These are phyloP conservation scores for Picochlorum sp. DNA, from an alignment of 139 green algal genomes.

Conservation along the genomic window DNA sequence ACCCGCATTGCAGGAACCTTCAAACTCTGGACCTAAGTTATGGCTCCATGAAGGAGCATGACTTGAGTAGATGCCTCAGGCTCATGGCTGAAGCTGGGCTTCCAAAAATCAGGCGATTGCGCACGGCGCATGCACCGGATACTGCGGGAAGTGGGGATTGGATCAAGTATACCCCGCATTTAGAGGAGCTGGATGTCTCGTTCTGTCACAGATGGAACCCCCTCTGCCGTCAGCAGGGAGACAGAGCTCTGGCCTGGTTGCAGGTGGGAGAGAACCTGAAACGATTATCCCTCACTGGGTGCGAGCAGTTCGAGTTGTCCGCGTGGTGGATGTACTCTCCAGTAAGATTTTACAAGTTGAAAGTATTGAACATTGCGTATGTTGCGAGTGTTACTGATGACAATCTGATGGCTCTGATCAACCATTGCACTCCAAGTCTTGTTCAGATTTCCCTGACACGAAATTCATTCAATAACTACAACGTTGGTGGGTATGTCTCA, in stretches of 20 bases:
- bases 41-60: too few relatives aligned
- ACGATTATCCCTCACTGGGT: background rate
- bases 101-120: too few relatives aligned
- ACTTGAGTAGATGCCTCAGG: too few relatives aligned
- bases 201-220: background rate
- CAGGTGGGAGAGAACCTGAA: background rate
- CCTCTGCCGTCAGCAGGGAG: background rate
- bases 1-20: too few relatives aligned
- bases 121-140: too few relatives aligned
- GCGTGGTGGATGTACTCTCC: background rate
- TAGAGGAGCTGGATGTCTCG: too few relatives aligned
- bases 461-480: constrained; percentile 2
- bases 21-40: too few relatives aligned
- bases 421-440: background rate
- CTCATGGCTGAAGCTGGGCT: too few relatives aligned
- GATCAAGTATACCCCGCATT: too few relatives aligned
- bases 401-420: background rate
- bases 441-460: background rate
- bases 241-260: background rate
- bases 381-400: background rate
- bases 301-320: background rate
- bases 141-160: too few relatives aligned
- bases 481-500: background rate
- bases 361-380: background rate
- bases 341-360: background rate